Base-by-base conservation (phyloP, 2,329 filamentous ascomycete species). In the Lachnellula hyalina region DNA sequence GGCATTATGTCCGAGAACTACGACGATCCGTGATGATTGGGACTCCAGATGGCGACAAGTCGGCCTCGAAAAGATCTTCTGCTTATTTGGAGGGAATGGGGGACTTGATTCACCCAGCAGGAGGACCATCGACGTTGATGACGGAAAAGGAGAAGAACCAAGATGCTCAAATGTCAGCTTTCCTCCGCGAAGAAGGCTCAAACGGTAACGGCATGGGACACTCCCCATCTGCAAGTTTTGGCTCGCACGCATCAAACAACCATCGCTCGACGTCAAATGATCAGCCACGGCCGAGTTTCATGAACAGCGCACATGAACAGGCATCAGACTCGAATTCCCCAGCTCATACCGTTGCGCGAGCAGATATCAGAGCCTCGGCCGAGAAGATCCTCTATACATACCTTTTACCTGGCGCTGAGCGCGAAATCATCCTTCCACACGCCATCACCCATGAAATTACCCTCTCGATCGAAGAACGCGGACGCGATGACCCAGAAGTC, bases 321-420 rank as follows among this genome's bases (percentile, higher is more conserved):
- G 84, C 82, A 3, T 84, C 87, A 35, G 89, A 92, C 67, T 92
- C 89, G 12, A 89, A 85, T 68, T 96, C 91, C 12, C 90, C 90
- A 0, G 83, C 84, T 3, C 89, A 95, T 68, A 88, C 86, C 0
- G 90, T 96, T 44, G 83, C 87, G n/a, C 82, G 94, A 60, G 84
- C 90, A 59, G 94, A 99, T 67, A 91, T 99, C 63, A 84, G 91
- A 54, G 88, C 91, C 9, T 96, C 90, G 3, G 95, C 95, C 0
- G 94, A 97, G 75, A 96, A 96, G 79, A 96, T 99, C 49, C 81
- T 99, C n/a, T 99, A 96, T 74, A 97, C 93, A 1, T 99, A 94
- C 69, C 79, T 99, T 5, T 83, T 99, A 2, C 91, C 92, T 0
- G 92, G 91, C n/a, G 90, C 94, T 0, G 94, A 99, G 74, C 85